phyloP scores from a whole-genome alignment of 2,329 filamentous ascomycete species.

The Sporothrix variecibatus region DNA sequence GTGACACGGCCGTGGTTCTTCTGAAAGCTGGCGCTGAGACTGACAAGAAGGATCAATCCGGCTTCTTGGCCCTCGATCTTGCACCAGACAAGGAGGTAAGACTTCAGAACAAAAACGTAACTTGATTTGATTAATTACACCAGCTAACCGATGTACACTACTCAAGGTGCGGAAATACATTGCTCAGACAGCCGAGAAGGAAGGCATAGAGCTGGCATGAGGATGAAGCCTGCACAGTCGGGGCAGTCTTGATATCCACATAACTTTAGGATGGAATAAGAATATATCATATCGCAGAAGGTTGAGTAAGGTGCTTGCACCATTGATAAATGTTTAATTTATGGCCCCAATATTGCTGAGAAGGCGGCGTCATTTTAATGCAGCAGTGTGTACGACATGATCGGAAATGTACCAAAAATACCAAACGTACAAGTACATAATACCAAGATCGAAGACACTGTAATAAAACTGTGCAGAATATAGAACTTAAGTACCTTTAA shows the following conservation, averaged over 20 bases:
- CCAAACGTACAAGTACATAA: not conserved
- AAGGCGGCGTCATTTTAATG: too few species aligned
- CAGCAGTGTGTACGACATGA: too few species aligned
- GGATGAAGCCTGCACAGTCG: not conserved
- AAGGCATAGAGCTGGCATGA: constrained; percentile 67
- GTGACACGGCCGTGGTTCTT: constrained; percentile 79
- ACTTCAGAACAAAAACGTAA: not conserved
- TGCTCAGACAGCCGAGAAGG: constrained; percentile 73
- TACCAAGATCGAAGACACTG: too few species aligned
- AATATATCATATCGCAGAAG: not conserved
- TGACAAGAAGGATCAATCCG: constrained; percentile 73
- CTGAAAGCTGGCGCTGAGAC: constrained; percentile 83
- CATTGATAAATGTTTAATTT: too few species aligned
- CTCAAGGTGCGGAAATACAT: constrained; percentile 73
- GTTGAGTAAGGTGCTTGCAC: too few species aligned
- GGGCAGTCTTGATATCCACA: not conserved
- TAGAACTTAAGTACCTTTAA: not conserved
- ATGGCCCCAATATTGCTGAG: too few species aligned
- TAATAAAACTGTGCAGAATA: not conserved
- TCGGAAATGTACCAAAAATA: too few species aligned
- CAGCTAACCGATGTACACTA: constrained; percentile 15
- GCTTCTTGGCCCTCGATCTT: constrained; percentile 72
- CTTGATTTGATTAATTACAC: constrained; percentile 25
- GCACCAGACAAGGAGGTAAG: constrained; percentile 82
- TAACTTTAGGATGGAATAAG: not conserved